Percentiles rank a stretch among this genome's conserved stretches.
Evolutionary conservation across 139 green algal genomes (phyloP).

Genomic region (Ettlia oleoabundans): DNA sequence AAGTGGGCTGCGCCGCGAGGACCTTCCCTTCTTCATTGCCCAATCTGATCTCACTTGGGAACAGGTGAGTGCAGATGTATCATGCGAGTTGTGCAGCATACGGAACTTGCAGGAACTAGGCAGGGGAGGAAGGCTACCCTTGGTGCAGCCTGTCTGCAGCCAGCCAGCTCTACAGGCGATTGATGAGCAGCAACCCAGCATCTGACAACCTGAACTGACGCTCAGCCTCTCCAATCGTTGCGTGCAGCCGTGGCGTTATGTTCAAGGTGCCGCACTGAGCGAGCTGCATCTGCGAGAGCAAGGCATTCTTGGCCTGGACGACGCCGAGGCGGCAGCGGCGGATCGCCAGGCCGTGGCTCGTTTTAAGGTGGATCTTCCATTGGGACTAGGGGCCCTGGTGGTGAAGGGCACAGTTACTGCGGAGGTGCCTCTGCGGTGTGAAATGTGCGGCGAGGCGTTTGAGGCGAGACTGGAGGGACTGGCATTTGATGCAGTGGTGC

Average conservation of each 20-base stretch:
- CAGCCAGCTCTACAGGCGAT: no score
- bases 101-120: no score
- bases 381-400: constrained; percentile 4
- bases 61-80: no score
- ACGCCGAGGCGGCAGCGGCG: background rate
- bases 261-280: background rate
- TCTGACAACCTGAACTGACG: no score
- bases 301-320: constrained; percentile 1
- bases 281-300: constrained; percentile 16
- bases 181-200: no score
- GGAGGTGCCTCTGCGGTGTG: constrained; percentile 13
- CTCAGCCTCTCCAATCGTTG: no score
- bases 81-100: no score
- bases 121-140: no score
- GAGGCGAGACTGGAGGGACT: background rate
- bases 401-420: constrained; percentile 1
- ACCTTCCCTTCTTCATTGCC: constrained; percentile 7
- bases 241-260: constrained; percentile 32
- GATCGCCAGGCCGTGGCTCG: background rate
- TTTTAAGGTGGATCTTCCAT: constrained; percentile 9
- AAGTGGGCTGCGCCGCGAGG: constrained; percentile 1
- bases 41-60: constrained; percentile 26
- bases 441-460: constrained; percentile 4
- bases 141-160: no score
- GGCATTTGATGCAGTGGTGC: constrained; percentile 16